Evolutionary conservation across 345 rosid genomes (phyloP).

Genomic region (Hevea brasiliensis): DNA sequence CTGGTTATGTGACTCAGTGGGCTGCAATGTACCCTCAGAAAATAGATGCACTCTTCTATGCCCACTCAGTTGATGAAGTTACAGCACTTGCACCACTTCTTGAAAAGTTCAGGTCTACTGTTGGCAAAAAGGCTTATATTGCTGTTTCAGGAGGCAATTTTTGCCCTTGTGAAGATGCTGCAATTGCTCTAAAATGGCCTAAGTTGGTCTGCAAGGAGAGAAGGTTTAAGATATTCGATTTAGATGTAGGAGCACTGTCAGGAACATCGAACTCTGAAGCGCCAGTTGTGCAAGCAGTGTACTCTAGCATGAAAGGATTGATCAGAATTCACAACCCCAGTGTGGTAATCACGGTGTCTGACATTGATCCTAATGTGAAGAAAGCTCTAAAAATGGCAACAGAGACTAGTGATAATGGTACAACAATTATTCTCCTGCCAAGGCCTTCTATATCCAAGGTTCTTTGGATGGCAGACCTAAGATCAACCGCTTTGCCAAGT

Average conservation of each 20-base stretch:
- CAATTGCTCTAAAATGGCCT: constrained; percentile 73
- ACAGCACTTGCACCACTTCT: constrained; percentile 70
- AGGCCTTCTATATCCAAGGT: constrained; percentile 71
- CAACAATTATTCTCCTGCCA: constrained; percentile 65
- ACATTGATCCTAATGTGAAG: constrained; percentile 68
- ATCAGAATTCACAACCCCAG: constrained; percentile 90
- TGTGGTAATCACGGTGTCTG: constrained; percentile 78
- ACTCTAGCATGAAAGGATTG: constrained; percentile 89
- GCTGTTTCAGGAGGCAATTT: constrained; percentile 77
- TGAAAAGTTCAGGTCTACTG: constrained; percentile 76
- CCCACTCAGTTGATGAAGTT: constrained; percentile 80
- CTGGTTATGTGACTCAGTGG: constrained; percentile 94
- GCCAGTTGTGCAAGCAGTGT: constrained; percentile 79
- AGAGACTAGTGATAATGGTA: constrained; percentile 51
- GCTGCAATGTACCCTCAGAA: constrained; percentile 95
- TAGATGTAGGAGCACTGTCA: constrained; percentile 62
- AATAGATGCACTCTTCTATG: constrained; percentile 87
- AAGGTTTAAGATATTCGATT: constrained; percentile 85
- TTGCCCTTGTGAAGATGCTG: constrained; percentile 86
- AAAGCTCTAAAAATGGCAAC: constrained; percentile 90
- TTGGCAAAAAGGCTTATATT: constrained; percentile 86
- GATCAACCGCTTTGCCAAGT: constrained; percentile 93
- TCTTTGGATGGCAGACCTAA: constrained; percentile 98
- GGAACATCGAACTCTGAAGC: constrained; percentile 79
- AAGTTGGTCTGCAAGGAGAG: constrained; percentile 73